Percentiles rank a stretch among this genome's conserved stretches.
phyloP scores from a whole-genome alignment of 352 stramenopile genomes.

The Pythium vanterpoolii region DNA sequence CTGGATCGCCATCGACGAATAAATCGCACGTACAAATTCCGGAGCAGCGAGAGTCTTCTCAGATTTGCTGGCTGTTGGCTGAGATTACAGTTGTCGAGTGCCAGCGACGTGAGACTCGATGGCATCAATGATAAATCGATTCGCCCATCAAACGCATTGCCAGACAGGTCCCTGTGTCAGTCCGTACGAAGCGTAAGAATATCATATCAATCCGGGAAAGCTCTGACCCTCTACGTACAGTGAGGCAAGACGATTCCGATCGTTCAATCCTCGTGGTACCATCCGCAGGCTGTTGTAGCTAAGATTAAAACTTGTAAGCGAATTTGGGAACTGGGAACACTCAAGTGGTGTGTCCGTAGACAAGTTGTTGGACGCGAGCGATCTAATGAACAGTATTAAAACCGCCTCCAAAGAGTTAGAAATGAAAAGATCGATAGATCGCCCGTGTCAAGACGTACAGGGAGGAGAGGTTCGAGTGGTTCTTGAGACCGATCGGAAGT shows the following conservation, averaged over 20 bases:
- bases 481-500: background rate
- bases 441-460: no score
- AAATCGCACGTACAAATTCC: background rate
- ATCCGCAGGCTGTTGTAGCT: background rate
- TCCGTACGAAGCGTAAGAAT: no score
- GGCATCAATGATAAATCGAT: background rate
- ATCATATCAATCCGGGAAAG: no score
- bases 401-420: no score
- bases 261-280: background rate
- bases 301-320: background rate
- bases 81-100: conserved; percentile 4
- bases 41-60: background rate
- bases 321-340: background rate
- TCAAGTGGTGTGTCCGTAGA: background rate
- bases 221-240: background rate
- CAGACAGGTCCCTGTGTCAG: conserved; percentile 3
- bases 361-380: conserved; percentile 1
- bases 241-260: background rate
- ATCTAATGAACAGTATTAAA: background rate
- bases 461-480: background rate
- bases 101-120: background rate
- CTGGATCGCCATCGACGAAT: background rate
- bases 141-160: background rate
- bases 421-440: no score
- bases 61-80: background rate